Conservation (phyloP, 2,329 filamentous ascomycete species). For the Fusarium penzigii region DNA sequence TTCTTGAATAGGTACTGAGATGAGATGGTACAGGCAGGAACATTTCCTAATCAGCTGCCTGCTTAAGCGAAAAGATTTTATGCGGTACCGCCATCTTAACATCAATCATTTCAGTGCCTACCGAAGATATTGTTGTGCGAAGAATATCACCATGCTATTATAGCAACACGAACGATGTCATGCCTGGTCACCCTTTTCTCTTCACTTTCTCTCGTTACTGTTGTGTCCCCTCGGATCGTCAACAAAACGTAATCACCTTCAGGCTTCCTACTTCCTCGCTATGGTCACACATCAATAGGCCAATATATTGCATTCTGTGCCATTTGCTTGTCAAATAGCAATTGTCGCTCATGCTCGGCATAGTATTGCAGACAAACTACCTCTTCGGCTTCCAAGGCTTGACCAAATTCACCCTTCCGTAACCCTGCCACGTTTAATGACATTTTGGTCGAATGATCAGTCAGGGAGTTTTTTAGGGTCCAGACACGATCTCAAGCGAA, state of each 20-base stretch:
- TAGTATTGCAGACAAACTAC: conserved; percentile 7
- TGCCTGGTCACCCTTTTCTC: too few relatives aligned
- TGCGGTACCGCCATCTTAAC: too few relatives aligned
- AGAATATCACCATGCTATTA: too few relatives aligned
- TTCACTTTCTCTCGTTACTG: too few relatives aligned
- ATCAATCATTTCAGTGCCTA: too few relatives aligned
- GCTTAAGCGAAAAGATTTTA: too few relatives aligned
- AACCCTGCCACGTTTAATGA: conserved; percentile 24
- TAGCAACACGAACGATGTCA: too few relatives aligned
- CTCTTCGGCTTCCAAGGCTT: conserved; percentile 15
- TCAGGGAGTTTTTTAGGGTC: conserved; percentile 31
- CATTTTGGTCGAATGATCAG: conserved; percentile 28
- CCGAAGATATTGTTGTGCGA: too few relatives aligned
- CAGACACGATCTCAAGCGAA: conserved; percentile 42
- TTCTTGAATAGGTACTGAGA: too few relatives aligned
- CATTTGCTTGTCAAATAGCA: background rate
- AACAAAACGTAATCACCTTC: background rate
- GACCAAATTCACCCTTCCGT: conserved; percentile 15
- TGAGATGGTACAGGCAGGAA: too few relatives aligned
- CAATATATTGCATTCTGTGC: background rate
- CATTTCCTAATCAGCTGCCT: too few relatives aligned
- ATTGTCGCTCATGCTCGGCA: background rate
- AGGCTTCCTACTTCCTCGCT: conserved; percentile 1
- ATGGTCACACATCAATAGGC: background rate
- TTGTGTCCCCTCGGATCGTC: background rate